Conservation (phyloP, 2,329 filamentous ascomycete species). For the Myotisia sp. region DNA sequence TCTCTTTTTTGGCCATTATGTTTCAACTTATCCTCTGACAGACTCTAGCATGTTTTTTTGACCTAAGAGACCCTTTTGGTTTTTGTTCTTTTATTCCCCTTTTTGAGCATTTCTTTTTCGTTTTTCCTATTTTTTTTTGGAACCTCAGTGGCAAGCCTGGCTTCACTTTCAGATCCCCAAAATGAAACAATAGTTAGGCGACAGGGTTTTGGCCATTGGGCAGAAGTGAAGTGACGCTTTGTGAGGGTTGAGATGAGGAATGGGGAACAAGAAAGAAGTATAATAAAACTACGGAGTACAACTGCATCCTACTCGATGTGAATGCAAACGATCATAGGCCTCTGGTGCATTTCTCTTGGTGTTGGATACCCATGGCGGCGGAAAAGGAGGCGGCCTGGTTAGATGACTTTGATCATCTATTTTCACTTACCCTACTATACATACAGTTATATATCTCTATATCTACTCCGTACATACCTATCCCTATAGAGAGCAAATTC, state of each 20-base stretch:
- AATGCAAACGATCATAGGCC: background rate
- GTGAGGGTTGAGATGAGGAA: background rate
- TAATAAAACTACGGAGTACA: background rate
- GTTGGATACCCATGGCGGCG: too few species aligned
- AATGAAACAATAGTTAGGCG: background rate
- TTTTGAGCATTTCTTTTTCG: background rate
- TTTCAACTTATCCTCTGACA: background rate
- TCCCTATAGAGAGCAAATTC: too few species aligned
- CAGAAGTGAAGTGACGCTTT: background rate
- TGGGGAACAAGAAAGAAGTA: background rate
- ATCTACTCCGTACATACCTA: too few species aligned
- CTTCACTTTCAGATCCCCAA: slow-evolving; percentile 1
- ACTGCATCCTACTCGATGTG: background rate
- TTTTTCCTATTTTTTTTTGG: background rate
- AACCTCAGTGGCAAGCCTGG: background rate
- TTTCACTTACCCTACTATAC: too few species aligned
- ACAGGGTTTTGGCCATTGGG: background rate
- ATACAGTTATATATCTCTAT: too few species aligned
- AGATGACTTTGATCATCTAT: too few species aligned
- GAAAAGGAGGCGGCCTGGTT: too few species aligned
- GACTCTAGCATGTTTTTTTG: background rate
- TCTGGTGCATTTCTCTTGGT: slow-evolving; percentile 27
- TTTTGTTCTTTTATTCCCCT: background rate
- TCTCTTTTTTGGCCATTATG: background rate
- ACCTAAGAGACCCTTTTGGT: background rate